Conservation (phyloP, 768 basidiomycete genomes). For the Serpula lacrymans region DNA sequence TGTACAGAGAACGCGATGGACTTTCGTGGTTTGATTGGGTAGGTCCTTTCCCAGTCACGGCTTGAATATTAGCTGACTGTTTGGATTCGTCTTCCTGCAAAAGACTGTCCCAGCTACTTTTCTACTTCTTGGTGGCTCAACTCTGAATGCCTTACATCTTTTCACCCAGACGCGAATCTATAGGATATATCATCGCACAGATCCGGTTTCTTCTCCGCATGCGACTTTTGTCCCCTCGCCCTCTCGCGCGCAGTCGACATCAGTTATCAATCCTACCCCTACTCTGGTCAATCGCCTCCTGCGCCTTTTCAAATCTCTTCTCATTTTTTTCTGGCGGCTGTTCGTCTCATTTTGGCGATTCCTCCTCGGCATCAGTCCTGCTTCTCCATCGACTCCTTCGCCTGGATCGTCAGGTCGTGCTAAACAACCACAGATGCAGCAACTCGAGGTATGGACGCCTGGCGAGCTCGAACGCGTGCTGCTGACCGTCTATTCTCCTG, state of each 20-base stretch:
- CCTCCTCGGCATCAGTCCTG: conserved; percentile 56
- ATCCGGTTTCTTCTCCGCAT: conserved; percentile 68
- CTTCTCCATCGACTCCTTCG: conserved; percentile 32
- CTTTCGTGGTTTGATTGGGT: conserved; percentile 83
- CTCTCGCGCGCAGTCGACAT: conserved; percentile 14
- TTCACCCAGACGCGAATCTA: conserved; percentile 70
- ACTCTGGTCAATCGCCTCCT: conserved; percentile 40
- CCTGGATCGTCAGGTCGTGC: conserved; percentile 31
- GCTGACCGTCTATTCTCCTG: conserved; percentile 77
- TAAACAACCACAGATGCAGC: conserved; percentile 58
- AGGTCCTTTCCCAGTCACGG: conserved; percentile 19
- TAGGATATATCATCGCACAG: conserved; percentile 57
- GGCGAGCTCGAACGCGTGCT: conserved; percentile 66
- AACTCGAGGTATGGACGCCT: conserved; percentile 77
- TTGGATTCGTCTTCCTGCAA: conserved; percentile 9
- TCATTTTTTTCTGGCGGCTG: conserved; percentile 43
- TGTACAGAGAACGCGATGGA: conserved; percentile 64
- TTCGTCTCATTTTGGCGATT: conserved; percentile 63
- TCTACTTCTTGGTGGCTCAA: conserved; percentile 50
- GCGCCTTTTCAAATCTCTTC: conserved; percentile 28
- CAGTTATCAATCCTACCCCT: conserved; percentile 36
- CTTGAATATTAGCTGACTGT: background rate
- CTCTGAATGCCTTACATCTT: conserved; percentile 61
- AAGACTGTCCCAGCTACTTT: conserved; percentile 69
- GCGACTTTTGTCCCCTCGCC: conserved; percentile 59